Evolutionary conservation across 2,329 filamentous ascomycete species (phyloP).

Genomic region (Tolypocladium tropicale): DNA sequence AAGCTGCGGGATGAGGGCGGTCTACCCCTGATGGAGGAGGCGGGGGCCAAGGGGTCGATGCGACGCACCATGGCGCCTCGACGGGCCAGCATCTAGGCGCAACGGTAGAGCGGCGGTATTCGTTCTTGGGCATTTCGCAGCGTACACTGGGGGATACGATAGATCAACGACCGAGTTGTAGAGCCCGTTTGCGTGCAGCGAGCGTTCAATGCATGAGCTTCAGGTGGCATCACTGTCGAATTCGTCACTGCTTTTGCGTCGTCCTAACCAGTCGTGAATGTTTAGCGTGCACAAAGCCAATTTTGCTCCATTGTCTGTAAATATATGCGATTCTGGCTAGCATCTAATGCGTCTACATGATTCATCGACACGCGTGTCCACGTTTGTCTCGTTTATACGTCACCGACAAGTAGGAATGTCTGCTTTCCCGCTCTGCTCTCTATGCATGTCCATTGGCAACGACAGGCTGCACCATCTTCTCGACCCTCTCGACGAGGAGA

Average conservation of each 20-base stretch:
- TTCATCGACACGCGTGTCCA: background rate
- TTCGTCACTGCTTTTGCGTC: background rate
- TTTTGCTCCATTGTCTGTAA: background rate
- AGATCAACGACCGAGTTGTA: background rate
- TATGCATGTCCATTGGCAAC: background rate
- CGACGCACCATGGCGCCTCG: conserved; percentile 71
- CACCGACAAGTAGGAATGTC: background rate
- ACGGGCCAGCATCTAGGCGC: conserved; percentile 58
- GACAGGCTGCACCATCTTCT: conserved; percentile 31
- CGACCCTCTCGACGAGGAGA: conserved; percentile 54
- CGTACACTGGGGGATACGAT: background rate
- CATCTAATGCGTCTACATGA: background rate
- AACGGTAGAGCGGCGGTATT: background rate
- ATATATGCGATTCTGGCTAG: background rate
- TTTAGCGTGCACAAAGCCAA: background rate
- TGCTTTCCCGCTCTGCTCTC: background rate
- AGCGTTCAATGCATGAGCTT: background rate
- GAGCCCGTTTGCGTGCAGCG: background rate
- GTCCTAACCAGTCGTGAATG: background rate
- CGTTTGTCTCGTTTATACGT: background rate
- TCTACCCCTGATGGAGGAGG: conserved; percentile 59
- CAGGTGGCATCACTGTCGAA: background rate
- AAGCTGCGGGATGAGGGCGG: conserved; percentile 69
- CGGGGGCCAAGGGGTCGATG: conserved; percentile 66
- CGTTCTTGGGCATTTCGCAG: background rate